A percentile compares a stretch with the other conserved stretches of the same genome.
Conservation (phyloP, 2,329 filamentous ascomycete species). For the Claviceps capensis region DNA sequence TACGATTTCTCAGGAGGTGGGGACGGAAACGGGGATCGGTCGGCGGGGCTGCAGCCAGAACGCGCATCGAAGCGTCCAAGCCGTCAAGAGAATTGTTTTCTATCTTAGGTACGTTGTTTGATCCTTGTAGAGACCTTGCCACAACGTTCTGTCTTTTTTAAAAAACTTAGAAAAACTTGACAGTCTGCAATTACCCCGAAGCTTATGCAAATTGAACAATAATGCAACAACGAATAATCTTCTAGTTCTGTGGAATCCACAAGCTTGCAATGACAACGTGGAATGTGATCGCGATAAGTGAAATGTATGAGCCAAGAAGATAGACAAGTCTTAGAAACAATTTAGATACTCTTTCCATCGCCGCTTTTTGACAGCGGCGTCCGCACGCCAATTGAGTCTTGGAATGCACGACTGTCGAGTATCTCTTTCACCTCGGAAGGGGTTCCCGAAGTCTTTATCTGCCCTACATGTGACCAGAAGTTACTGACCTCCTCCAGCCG, state of each 20-base stretch:
- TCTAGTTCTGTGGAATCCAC: neutral
- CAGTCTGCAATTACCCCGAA: neutral
- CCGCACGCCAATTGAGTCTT: slow-evolving; percentile 19
- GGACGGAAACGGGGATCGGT: neutral
- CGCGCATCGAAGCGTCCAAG: neutral
- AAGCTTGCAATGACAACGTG: neutral
- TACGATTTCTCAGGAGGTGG: neutral
- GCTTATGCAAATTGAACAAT: neutral
- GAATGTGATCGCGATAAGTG: neutral
- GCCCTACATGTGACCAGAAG: slow-evolving; percentile 43
- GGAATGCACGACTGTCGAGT: slow-evolving; percentile 37
- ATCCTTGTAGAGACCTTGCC: neutral
- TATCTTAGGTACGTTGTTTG: neutral
- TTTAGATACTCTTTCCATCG: neutral
- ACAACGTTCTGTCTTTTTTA: neutral
- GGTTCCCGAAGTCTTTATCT: slow-evolving; percentile 34
- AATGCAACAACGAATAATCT: neutral
- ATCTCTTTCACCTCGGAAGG: slow-evolving; percentile 44
- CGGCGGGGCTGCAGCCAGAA: neutral
- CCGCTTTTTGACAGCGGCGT: slow-evolving; percentile 6
- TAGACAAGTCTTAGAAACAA: neutral
- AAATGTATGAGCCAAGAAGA: neutral
- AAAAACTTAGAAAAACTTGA: neutral
- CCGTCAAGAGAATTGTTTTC: neutral
- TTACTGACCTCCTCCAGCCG: slow-evolving; percentile 25